Percentiles rank a stretch among this genome's conserved stretches.
These are phyloP conservation scores for Simmondsia chinensis DNA, from an alignment of 148 eudicot genomes.

Conservation along the genomic window DNA sequence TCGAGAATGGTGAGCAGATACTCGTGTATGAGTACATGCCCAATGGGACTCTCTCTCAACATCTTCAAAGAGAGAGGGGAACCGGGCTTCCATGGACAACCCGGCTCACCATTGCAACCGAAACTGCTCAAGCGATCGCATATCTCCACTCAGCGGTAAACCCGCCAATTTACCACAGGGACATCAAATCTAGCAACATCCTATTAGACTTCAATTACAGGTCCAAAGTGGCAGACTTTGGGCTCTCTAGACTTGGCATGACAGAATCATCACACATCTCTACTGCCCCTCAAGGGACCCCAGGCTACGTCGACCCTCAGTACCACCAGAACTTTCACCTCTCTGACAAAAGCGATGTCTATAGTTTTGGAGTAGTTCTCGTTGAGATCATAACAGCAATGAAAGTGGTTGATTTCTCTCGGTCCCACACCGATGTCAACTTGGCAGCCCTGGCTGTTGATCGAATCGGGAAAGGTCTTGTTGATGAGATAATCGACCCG, in stretches of 20 bases:
- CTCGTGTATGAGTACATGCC: conserved; percentile 88
- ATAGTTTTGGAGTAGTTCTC: conserved; percentile 81
- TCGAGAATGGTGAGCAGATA: conserved; percentile 78
- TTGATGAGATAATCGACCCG: conserved; percentile 73
- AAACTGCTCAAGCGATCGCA: conserved; percentile 74
- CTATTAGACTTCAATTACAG: conserved; percentile 43
- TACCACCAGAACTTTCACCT: conserved; percentile 82
- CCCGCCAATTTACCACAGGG: conserved; percentile 81
- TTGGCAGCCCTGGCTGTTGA: conserved; percentile 79
- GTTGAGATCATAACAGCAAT: conserved; percentile 74
- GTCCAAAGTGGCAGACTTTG: conserved; percentile 84
- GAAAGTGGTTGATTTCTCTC: conserved; percentile 68
- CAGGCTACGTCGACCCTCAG: conserved; percentile 80
- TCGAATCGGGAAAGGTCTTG: conserved; percentile 64
- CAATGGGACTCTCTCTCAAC: conserved; percentile 75
- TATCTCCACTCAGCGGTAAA: conserved; percentile 64
- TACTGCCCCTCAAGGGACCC: conserved; percentile 88
- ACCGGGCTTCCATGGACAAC: conserved; percentile 60
- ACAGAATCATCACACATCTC: conserved; percentile 65
- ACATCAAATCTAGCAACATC: conserved; percentile 75
- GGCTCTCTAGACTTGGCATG: conserved; percentile 76
- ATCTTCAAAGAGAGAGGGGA: conserved; percentile 74
- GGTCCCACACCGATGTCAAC: conserved; percentile 58
- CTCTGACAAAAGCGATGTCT: conserved; percentile 82
- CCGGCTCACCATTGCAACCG: conserved; percentile 63